A percentile compares a stretch with the other conserved stretches of the same genome.
Conservation (phyloP, 176 grass and related monocot genomes). For the Coix lacrymajobi region DNA sequence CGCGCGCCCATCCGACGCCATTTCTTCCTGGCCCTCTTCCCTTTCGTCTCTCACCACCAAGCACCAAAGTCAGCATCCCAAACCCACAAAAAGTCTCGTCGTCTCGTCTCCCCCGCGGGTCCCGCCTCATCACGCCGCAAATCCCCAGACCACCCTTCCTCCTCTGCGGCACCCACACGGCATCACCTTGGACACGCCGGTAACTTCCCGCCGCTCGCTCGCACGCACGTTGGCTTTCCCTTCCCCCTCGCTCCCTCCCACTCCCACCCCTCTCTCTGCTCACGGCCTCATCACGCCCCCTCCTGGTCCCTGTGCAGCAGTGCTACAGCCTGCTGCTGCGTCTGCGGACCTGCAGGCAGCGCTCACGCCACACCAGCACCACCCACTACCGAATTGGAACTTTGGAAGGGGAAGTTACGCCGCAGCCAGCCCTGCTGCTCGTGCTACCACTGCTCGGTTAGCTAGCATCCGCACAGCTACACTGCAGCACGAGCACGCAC, state of each 20-base stretch:
- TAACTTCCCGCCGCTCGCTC: slow-evolving; percentile 16
- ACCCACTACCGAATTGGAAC: neutral
- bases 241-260: neutral
- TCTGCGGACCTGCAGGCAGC: neutral
- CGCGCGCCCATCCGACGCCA: no score
- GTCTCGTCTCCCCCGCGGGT: neutral
- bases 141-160: neutral
- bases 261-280: neutral
- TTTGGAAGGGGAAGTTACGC: slow-evolving; percentile 26
- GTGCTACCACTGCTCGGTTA: neutral
- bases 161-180: no score
- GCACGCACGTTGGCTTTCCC: neutral
- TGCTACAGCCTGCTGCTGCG: neutral
- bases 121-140: neutral
- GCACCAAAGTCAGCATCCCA: no score
- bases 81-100: no score
- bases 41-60: no score
- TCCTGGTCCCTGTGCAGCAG: neutral
- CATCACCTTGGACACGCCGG: neutral
- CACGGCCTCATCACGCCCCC: neutral
- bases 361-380: neutral
- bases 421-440: neutral
- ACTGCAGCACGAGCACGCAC: neutral
- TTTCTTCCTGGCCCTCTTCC: no score
- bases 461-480: neutral